Base-by-base conservation (phyloP, 164 flowering plant species). In the Annona cherimola region DNA sequence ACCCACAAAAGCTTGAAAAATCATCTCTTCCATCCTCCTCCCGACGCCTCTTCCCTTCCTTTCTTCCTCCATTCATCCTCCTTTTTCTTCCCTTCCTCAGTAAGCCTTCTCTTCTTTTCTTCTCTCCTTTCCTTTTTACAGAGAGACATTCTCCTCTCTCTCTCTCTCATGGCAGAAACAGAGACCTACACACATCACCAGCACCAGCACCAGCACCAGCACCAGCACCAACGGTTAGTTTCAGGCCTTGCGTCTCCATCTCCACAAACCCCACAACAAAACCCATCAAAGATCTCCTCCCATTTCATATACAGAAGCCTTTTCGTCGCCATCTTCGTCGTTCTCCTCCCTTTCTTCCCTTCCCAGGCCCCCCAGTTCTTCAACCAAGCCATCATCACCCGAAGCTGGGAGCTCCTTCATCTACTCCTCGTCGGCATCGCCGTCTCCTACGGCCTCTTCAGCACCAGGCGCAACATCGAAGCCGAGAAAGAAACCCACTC, bases 341-440 rank as follows among this genome's bases (percentile, higher is more conserved):
- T 81, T 65, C 63, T 80, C 18, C 68, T 93, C 40, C 89, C 93
- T 0, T 74, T 92, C 44, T 85, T 89, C 71, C 91, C 97, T 78
- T 85, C 92, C 40, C 84, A 88, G 81, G 91, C 98, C 2, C 96
- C 98, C 63, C 93, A 86, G 6, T 86, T 87, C 79, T 71, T 88
- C 45, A 86, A 79, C 83, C 90, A 91, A 66, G 78, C 82, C 4
- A 12, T 86, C 2, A 55, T 84, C 59, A 77, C 81, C 43, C 81
- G 88, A 82, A 80, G 87, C 74, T 95, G 98, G 97, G 98, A 95
- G 84, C 89, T 95, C 77, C 81, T 95, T 12, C 97, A 91, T 79
- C 90, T 94, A 62, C 73, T 92, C 5, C 82, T 92, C 65, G 97
- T 92, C 18, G 99, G 99, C 2, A 85, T 93, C 50, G 97, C 97